A percentile compares a stretch with the other conserved stretches of the same genome.
Conservation (phyloP, 2,329 filamentous ascomycete species). For the Calonectria honghensis region DNA sequence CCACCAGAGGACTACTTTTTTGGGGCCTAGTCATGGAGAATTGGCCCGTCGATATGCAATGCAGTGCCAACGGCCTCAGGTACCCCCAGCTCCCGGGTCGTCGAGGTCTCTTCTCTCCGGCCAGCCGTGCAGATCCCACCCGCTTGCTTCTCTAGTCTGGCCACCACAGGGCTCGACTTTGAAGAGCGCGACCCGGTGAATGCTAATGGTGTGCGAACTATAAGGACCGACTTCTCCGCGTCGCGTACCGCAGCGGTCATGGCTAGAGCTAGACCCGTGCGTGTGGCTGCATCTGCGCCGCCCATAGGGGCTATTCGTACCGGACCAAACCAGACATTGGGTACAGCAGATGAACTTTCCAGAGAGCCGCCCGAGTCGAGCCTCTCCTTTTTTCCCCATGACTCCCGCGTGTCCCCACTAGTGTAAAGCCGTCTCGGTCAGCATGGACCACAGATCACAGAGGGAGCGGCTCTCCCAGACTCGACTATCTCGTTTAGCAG, state of each 20-base stretch:
- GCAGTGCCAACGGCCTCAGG: conserved; percentile 43
- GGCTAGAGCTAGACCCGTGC: conserved; percentile 24
- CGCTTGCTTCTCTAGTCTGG: conserved; percentile 22
- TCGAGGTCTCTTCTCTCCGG: conserved; percentile 32
- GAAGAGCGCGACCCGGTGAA: conserved; percentile 15
- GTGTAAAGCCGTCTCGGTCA: conserved; percentile 28
- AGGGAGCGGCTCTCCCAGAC: conserved; percentile 10
- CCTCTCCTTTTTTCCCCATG: conserved; percentile 38
- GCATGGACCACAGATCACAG: conserved; percentile 7
- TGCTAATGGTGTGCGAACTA: conserved; percentile 25
- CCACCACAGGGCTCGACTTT: conserved; percentile 21
- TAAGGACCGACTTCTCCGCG: conserved; percentile 18
- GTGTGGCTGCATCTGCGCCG: conserved; percentile 26
- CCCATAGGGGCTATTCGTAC: conserved; percentile 6
- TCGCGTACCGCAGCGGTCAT: conserved; percentile 14
- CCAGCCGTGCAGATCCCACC: conserved; percentile 40
- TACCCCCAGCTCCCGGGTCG: conserved; percentile 38
- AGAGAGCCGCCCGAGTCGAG: conserved; percentile 33
- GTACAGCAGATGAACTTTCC: conserved; percentile 14
- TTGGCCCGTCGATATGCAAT: conserved; percentile 40
- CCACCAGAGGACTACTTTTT: conserved; percentile 42
- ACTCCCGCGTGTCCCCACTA: conserved; percentile 33
- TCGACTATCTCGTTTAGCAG: conserved; percentile 32
- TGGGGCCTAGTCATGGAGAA: conserved; percentile 37
- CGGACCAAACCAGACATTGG: conserved; percentile 28